Conservation (phyloP, 768 basidiomycete genomes). For the Hypholoma sublateritium region DNA sequence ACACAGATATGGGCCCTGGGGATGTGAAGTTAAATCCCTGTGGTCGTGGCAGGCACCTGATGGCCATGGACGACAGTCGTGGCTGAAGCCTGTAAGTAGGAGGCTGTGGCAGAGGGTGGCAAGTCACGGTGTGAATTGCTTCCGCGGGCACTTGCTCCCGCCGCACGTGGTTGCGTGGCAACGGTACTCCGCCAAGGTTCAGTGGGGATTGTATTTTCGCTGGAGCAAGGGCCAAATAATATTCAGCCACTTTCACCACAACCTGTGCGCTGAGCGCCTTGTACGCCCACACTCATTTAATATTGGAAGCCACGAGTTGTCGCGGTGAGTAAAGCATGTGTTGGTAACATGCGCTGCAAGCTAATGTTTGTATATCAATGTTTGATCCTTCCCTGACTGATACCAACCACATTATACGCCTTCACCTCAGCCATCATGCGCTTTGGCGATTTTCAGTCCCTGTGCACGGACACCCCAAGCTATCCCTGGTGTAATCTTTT, state of each 20-base stretch:
- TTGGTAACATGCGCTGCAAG: not conserved
- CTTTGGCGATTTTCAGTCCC: slow-evolving; percentile 72
- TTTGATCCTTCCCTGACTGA: slow-evolving; percentile 16
- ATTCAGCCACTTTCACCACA: not conserved
- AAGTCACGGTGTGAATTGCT: too few relatives aligned
- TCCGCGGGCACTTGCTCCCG: not conserved
- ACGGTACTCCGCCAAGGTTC: not conserved
- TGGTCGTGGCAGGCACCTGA: too few relatives aligned
- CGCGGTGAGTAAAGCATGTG: not conserved
- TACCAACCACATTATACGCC: slow-evolving; percentile 5
- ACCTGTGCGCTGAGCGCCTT: slow-evolving; percentile 4
- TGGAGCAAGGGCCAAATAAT: not conserved
- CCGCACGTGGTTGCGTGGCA: slow-evolving; percentile 8
- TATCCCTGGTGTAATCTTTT: slow-evolving; percentile 96
- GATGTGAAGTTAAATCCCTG: not conserved
- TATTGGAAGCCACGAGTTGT: not conserved
- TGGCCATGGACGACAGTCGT: too few relatives aligned
- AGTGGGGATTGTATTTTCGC: not conserved
- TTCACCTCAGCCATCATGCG: slow-evolving; percentile 34
- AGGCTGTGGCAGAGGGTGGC: too few relatives aligned
- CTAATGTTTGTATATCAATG: slow-evolving; percentile 20
- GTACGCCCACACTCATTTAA: too few relatives aligned
- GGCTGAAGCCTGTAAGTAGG: too few relatives aligned
- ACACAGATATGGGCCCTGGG: not conserved
- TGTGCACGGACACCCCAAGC: slow-evolving; percentile 70